Conservation (phyloP, 2,329 filamentous ascomycete species). For the Beauveria medogensis region DNA sequence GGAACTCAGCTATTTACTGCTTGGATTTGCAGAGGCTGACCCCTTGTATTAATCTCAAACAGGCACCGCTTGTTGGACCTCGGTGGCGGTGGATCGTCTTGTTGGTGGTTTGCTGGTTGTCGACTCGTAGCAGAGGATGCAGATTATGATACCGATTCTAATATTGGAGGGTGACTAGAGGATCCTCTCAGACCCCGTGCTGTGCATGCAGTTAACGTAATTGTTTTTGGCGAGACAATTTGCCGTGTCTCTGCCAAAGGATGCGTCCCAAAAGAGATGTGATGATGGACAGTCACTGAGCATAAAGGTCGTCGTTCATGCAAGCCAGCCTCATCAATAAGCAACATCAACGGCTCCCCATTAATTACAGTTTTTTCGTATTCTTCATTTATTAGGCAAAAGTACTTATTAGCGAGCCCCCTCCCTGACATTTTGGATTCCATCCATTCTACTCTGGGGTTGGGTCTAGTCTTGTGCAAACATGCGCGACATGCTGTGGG, state of each 20-base stretch:
- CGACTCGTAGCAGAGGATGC: conserved; percentile 1
- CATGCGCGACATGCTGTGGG: background rate
- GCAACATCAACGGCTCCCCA: too few species aligned
- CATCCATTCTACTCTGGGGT: background rate
- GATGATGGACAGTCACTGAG: too few species aligned
- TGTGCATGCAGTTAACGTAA: too few species aligned
- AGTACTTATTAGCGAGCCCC: too few species aligned
- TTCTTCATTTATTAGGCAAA: too few species aligned
- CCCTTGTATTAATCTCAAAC: conserved; percentile 9
- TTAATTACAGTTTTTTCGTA: too few species aligned
- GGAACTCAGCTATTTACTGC: background rate
- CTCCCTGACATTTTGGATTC: too few species aligned
- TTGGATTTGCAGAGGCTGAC: background rate
- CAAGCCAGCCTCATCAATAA: too few species aligned
- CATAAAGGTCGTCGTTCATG: too few species aligned
- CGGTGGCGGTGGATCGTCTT: background rate
- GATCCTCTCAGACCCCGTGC: background rate
- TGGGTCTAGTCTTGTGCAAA: background rate
- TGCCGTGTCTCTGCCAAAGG: too few species aligned
- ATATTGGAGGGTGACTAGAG: conserved; percentile 8
- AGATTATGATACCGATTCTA: conserved; percentile 10
- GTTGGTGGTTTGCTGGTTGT: background rate
- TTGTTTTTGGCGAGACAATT: too few species aligned
- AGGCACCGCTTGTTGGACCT: background rate
- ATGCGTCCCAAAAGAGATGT: too few species aligned